Base-by-base conservation (phyloP, 257 asterid genomes). In the Penstemon davidsonii region DNA sequence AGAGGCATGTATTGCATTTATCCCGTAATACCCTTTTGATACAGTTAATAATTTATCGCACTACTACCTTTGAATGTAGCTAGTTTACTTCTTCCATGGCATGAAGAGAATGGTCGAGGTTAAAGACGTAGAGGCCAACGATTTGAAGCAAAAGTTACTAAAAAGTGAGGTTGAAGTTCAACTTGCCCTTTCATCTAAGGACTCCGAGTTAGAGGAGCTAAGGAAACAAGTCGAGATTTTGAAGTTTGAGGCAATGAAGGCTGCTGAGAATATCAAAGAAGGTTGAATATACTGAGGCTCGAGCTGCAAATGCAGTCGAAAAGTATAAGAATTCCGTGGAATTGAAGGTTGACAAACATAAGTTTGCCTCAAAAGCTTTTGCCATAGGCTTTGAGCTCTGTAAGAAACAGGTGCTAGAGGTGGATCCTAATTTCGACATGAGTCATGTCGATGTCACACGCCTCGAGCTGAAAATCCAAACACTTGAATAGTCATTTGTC, bases 61-160 rank as follows among this genome's bases (percentile, higher is more conserved):
- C 12, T 38, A 33, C 18, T 38, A 8, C 5, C 4, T 33, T n/a
- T 11, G 5, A 5, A 42, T 60, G 9, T 47, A 61, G 54, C 53
- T 61, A 11, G 66, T 15, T 12, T 39, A 61, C 44, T 41, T 42
- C 25, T 41, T 43, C 40, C 8, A 44, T 19, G 54, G 54, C n/a
- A 61, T 61, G 54, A 61, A 43, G 66, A 61, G 66, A 61, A 61
- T 61, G 54, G 7, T 61, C 4, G 66, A 61, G 54, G 12, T 8
- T 3, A 61, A 61, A 25, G 53, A 61, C 12, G 43, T 7, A 33
- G 66, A 61, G 54, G 13, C 40, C 36, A n/a, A 61, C 4, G 66
- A 61, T 3, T n/a, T 61, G 66, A 61, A 61, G 66, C 66, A 61
- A 46, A 61, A 61, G 52, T 61, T 61, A 61, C 53, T 42, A 41